Base-by-base conservation (phyloP, 163 green algal genomes). In the Coccomyxa subellipsoidea region DNA sequence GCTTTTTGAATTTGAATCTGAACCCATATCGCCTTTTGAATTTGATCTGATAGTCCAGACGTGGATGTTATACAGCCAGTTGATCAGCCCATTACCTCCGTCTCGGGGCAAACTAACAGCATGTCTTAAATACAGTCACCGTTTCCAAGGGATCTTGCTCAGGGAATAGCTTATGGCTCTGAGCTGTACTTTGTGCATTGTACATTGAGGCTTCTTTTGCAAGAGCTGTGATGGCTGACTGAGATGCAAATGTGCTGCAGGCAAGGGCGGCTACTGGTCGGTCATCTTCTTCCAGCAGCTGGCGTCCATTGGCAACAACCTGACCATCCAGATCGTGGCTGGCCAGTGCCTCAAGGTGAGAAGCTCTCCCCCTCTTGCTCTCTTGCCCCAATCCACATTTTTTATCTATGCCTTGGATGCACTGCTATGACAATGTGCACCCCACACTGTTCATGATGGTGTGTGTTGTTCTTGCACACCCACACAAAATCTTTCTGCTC, bases 271-370 rank as follows among this genome's bases (percentile, higher is more conserved):
- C 1, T 80, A 69, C 38, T 77, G 70, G 70, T 69, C 80, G 8
- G 77, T 84, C 21, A 82, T 88, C 0, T 78, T 85, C 34, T 90
- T 88, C 73, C 87, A 90, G 79, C 87, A 90, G 75, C 59, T 90
- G 31, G 87, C 87, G 3, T 86, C 80, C 27, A 53, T 90, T 32
- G 87, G 87, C 78, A 90, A 90, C 84, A 90, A 90, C 73, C 54
- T 90, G 2, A 85, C 87, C 32, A 84, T 90, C 38, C 76, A 84
- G 32, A 90, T 90, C 82, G 80, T 89, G 15, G 87, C 87, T 12
- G 87, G 87, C 29, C 54, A 77, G 32, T 72, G 71, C 35, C 83
- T 86, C 70, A 87, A 89, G 76, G 76, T 80, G 38, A 3, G 72
- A 23, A 18, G 12, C 6, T 76, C n/a, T 6, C 4, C 27, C 12